Evolutionary conservation across 2,329 filamentous ascomycete genomes (phyloP).

Genomic region (Sclerotinia spermophila): DNA sequence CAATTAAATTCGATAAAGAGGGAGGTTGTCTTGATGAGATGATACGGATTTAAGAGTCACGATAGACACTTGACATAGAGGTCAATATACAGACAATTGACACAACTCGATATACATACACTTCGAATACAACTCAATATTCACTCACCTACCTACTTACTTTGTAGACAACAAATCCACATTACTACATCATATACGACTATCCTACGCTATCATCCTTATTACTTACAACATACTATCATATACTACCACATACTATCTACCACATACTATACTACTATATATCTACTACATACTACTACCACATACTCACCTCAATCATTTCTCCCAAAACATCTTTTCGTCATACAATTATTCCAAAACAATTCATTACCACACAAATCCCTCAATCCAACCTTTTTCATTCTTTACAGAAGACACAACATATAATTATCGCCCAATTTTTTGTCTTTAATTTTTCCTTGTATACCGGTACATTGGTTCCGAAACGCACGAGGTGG

Average conservation of each 20-base stretch:
- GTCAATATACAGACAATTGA: too few relatives aligned
- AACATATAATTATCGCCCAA: constrained; percentile 10
- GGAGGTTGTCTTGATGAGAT: neutral
- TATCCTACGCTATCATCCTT: neutral
- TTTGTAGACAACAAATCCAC: neutral
- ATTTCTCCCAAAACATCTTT: neutral
- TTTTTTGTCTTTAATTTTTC: neutral
- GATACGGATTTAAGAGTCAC: neutral
- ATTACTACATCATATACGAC: neutral
- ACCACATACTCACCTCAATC: neutral
- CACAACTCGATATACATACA: neutral
- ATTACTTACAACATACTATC: neutral
- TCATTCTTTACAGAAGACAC: neutral
- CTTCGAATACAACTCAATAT: too few relatives aligned
- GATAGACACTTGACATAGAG: too few relatives aligned
- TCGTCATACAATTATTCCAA: constrained; percentile 8
- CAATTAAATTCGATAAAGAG: neutral
- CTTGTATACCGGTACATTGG: constrained; percentile 18
- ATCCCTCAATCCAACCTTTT: neutral
- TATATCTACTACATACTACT: too few relatives aligned
- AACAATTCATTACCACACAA: constrained; percentile 7
- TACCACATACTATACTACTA: neutral
- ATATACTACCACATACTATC: neutral
- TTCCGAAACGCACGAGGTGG: constrained; percentile 18
- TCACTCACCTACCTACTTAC: too few relatives aligned